Evolutionary conservation across 2,329 filamentous ascomycete genomes (phyloP), one percentile per base, ranked within the genome.

Genomic region (Albifimbria verrucaria): DNA sequence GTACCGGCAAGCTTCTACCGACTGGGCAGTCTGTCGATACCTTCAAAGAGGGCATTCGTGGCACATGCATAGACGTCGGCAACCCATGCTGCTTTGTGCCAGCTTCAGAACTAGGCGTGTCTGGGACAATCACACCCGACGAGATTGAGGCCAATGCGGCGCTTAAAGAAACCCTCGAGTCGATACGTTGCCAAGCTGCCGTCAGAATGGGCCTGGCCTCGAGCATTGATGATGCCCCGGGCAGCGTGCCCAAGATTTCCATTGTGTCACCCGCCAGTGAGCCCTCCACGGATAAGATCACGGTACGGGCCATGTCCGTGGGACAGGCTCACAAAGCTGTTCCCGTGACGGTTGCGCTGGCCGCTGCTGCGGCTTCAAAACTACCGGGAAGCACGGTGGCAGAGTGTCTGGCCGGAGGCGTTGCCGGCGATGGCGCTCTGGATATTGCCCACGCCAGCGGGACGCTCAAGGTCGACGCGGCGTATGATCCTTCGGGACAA

Each of bases 71-170:
- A 3, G 83, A 87, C 58, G 80, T 78, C 1, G 77, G 77, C 1
- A 86, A 85, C 58, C 83, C 83, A 0, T 79, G 77, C 50, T 72
- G 83, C 12, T 87, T 87, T 62, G 70, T 87, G 0, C 70, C 69
- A 5, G 81, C 82, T 0, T 59, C 68, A 3, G 77, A 82, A 52
- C 60, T 86, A 1, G 75, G 68, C 1, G 66, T 83, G 3, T 65
- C 75, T n/a, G 77, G 78, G 2, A 73, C 72, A 7, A 70, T 84
- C 28, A 70, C 77, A 0, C 81, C 83, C 0, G 73, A 80, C 32
- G 74, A 78, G 45, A 75, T 85, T 39, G 74, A 79, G 17, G 68
- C 68, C 2, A 66, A 76, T 49, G 64, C 66, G 0, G 63, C 58
- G 2, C 60, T 82, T 1, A 59, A 77, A 1, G 53, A 61, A 1